phyloP scores from a whole-genome alignment of 2,329 filamentous ascomycete genomes.

The Pleoardoris graminearum region DNA sequence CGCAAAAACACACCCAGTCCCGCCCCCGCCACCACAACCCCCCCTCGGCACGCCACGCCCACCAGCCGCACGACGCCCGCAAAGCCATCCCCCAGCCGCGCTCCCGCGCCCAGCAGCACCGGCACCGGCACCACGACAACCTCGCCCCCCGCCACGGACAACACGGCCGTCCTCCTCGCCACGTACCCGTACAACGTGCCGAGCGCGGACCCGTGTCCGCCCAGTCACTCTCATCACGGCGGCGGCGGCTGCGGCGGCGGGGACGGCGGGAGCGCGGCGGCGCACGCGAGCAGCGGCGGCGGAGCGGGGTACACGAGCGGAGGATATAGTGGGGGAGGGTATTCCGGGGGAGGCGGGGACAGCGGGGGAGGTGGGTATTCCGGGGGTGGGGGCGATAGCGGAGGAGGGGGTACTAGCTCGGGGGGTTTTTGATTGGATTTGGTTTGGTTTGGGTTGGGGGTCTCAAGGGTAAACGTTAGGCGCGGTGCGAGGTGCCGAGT shows the following conservation, averaged over 20 bases:
- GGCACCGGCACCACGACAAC: too few species aligned
- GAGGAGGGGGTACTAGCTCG: background rate
- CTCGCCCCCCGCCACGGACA: too few species aligned
- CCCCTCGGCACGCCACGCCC: background rate
- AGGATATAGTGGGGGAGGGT: background rate
- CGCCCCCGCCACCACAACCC: background rate
- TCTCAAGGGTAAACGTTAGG: too few species aligned
- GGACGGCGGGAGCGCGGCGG: too few species aligned
- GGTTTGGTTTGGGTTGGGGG: too few species aligned
- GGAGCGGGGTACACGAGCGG: background rate
- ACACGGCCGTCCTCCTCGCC: too few species aligned
- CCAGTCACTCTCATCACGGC: too few species aligned
- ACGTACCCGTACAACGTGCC: too few species aligned
- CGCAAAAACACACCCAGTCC: background rate
- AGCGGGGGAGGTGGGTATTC: background rate
- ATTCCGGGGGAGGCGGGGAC: background rate
- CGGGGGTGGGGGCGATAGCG: background rate
- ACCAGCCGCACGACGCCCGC: background rate
- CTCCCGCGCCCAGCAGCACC: background rate
- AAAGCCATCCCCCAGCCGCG: background rate
- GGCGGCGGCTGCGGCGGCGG: too few species aligned
- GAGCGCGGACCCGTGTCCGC: too few species aligned
- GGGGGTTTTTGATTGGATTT: background rate
- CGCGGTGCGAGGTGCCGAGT: too few species aligned
- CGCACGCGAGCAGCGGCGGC: background rate